Base-by-base conservation (phyloP, 2,329 filamentous ascomycete genomes). In the Zymoseptoria ardabiliae region DNA sequence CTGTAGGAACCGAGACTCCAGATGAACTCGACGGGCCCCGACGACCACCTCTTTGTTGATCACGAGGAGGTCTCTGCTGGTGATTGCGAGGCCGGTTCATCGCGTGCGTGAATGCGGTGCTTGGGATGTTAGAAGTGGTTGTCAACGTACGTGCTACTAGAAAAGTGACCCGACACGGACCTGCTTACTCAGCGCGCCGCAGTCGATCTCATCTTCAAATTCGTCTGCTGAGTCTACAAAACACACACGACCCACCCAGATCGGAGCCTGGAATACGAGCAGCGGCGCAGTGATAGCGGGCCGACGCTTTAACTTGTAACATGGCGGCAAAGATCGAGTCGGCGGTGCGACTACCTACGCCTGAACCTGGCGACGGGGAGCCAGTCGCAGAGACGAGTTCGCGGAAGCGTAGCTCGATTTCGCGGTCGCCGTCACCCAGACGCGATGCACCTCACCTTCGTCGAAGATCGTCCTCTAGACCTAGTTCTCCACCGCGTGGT, bases 361-460 rank as follows among this genome's bases (percentile, higher is more conserved):
- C 68, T 4, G 62, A 70, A 53, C 66, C 66, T 20, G 65, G 61
- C 52, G 54, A 58, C 21, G 19, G 10, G 11, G 50, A 57, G 57
- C 51, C 58, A 35, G 55, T 61, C 66, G 53, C 71, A 71, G 52
- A 74, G 73, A 61, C 68, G 71, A 50, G 20, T 54, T 65, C 23
- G 10, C 25, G 35, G 22, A 55, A 55, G 35, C 54, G 54, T 20
- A 41, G 19, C 23, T 55, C 54, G 23, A 21, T 41, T 41, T 75
- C 72, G 23, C 70, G 70, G 23, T 72, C 73, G 22, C 72, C 71
- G 9, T 72, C 72, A 22, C 72, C 71, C 11, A 54, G 60, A 54
- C 54, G 62, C 59, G 28, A 63, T 61, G 21, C 68, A 66, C 13
- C 53, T 45, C 48, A 21, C 22, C 50, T 51, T 23, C 50, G 50